Evolutionary conservation across 2,329 filamentous ascomycete species (phyloP).

Genomic region (Nemania abortiva): DNA sequence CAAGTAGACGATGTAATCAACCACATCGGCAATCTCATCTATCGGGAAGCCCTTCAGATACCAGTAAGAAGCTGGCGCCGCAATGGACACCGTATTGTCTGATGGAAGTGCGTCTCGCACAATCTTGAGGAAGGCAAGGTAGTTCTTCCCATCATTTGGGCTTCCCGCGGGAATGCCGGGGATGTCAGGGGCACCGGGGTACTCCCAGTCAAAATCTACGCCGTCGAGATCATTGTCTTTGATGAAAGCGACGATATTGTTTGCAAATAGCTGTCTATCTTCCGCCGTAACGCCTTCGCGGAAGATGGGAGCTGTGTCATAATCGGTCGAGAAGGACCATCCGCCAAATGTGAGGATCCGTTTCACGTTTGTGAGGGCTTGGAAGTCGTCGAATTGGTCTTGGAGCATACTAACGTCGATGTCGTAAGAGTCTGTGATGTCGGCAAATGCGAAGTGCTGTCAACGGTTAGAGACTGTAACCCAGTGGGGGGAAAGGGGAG

Average conservation of each 20-base stretch:
- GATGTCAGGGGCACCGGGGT: too few species aligned
- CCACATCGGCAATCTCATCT: slow-evolving; percentile 25
- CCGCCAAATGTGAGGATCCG: slow-evolving; percentile 42
- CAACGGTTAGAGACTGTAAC: too few species aligned
- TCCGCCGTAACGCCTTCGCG: slow-evolving; percentile 26
- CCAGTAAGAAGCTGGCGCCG: slow-evolving; percentile 47
- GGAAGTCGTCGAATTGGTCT: slow-evolving; percentile 24
- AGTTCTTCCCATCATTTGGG: slow-evolving; percentile 36
- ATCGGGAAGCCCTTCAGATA: slow-evolving; percentile 45
- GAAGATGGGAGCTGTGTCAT: slow-evolving; percentile 39
- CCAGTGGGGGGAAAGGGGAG: too few species aligned
- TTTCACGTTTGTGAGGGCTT: slow-evolving; percentile 34
- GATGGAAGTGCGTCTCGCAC: neutral
- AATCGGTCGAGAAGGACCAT: slow-evolving; percentile 38
- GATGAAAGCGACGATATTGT: slow-evolving; percentile 44
- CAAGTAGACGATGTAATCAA: slow-evolving; percentile 47
- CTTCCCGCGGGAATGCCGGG: slow-evolving; percentile 37
- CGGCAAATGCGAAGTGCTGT: slow-evolving; percentile 37
- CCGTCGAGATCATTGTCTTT: slow-evolving; percentile 48
- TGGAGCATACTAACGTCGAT: too few species aligned
- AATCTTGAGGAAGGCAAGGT: neutral
- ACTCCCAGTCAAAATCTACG: slow-evolving; percentile 56
- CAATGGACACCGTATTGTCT: slow-evolving; percentile 36
- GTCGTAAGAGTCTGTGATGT: too few species aligned
- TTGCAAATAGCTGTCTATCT: neutral